phyloP scores from a whole-genome alignment of 148 eudicot species.

The Camellia granthamiana region DNA sequence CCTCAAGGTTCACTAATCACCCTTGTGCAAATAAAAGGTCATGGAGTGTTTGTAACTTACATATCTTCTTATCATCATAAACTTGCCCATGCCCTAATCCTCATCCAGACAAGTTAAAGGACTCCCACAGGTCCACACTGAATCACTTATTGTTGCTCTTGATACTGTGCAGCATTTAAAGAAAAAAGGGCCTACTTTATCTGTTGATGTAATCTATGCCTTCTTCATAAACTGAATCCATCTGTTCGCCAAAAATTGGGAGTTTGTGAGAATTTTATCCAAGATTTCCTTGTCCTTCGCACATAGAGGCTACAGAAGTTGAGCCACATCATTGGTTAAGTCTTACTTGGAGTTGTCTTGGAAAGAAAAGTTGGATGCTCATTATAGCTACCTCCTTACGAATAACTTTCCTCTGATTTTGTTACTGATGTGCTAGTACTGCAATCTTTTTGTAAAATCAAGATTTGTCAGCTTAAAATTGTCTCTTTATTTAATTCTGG shows the following conservation, averaged over 20 bases:
- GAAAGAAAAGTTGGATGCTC: neutral
- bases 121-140: no score
- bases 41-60: neutral
- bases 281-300: conserved; percentile 1
- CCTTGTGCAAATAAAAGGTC: neutral
- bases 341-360: neutral
- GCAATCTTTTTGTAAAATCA: no score
- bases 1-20: neutral
- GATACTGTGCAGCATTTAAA: neutral
- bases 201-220: neutral
- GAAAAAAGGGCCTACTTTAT: neutral
- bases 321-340: neutral
- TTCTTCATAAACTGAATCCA: neutral
- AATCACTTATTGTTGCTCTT: neutral
- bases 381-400: neutral
- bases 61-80: neutral
- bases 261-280: neutral
- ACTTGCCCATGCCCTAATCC: neutral
- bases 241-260: neutral
- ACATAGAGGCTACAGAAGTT: neutral
- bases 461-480: neutral
- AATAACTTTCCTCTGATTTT: neutral
- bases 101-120: neutral
- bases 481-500: neutral
- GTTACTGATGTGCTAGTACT: neutral